A percentile compares a stretch with the other conserved stretches of the same genome.
Conservation (phyloP, 495 filamentous ascomycete genomes). For the Aspergillus campestris region DNA sequence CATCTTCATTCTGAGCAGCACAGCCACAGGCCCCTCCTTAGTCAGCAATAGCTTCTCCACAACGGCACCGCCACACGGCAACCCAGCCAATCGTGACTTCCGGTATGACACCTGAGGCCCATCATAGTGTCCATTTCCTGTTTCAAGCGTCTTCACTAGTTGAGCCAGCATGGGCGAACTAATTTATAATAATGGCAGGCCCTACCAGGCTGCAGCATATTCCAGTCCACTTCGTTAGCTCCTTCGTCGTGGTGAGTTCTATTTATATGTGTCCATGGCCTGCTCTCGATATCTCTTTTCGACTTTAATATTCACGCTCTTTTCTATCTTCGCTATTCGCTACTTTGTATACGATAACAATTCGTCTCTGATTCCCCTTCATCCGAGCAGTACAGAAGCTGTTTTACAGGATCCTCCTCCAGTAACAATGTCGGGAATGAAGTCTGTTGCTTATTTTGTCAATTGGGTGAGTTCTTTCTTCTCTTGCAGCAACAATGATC, state of each 20-base stretch:
- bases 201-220: too few relatives aligned
- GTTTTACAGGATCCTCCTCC: constrained; percentile 9
- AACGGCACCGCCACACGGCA: too few relatives aligned
- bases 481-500: not conserved
- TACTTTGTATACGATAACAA: constrained; percentile 12
- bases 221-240: too few relatives aligned
- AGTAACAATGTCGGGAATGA: constrained; percentile 29
- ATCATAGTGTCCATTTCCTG: too few relatives aligned
- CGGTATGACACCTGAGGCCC: too few relatives aligned
- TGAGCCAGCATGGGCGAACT: too few relatives aligned
- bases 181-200: too few relatives aligned
- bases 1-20: too few relatives aligned
- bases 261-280: constrained; percentile 4
- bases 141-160: too few relatives aligned
- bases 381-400: constrained; percentile 1
- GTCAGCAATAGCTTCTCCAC: too few relatives aligned
- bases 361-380: constrained; percentile 4
- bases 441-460: constrained; percentile 46
- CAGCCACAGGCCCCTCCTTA: too few relatives aligned
- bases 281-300: constrained; percentile 2
- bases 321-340: constrained; percentile 11
- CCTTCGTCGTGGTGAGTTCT: not conserved
- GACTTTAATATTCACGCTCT: constrained; percentile 2
- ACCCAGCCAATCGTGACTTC: too few relatives aligned
- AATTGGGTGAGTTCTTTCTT: constrained; percentile 42